Evolutionary conservation across 768 basidiomycete species (phyloP).

Genomic region (Phylloporus rhodoxanthus): DNA sequence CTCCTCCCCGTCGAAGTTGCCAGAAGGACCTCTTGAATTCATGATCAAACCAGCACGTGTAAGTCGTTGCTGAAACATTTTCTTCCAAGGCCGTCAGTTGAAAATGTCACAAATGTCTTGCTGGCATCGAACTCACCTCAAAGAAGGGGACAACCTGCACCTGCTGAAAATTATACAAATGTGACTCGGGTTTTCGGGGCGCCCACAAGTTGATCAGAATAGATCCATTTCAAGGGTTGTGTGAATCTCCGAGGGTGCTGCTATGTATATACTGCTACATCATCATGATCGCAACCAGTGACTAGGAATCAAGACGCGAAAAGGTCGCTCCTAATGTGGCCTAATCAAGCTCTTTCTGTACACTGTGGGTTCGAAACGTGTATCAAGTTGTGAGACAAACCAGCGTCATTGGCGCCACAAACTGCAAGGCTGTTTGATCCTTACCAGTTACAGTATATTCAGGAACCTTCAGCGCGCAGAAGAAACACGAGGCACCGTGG

Average conservation of each 20-base stretch:
- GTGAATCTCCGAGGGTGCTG: no score
- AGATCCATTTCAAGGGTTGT: not conserved
- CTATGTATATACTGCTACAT: no score
- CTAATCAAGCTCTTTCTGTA: no score
- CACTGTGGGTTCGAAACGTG: no score
- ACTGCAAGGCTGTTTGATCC: no score
- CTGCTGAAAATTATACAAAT: not conserved
- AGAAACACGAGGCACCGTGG: constrained; percentile 3
- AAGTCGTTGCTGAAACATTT: constrained; percentile 8
- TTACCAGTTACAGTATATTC: no score
- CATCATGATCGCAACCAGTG: no score
- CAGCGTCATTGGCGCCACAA: no score
- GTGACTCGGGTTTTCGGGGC: not conserved
- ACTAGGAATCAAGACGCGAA: no score
- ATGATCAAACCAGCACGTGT: not conserved
- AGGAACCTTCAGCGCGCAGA: not conserved
- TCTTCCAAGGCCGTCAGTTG: not conserved
- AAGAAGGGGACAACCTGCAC: not conserved
- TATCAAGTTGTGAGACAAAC: no score
- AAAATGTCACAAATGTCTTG: not conserved
- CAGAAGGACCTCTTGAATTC: not conserved
- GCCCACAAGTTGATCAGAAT: not conserved
- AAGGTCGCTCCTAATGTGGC: no score
- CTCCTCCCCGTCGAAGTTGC: constrained; percentile 24
- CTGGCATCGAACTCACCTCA: not conserved